phyloP scores from a whole-genome alignment of 73 alveolate species.

The Uronychia binucleata region DNA sequence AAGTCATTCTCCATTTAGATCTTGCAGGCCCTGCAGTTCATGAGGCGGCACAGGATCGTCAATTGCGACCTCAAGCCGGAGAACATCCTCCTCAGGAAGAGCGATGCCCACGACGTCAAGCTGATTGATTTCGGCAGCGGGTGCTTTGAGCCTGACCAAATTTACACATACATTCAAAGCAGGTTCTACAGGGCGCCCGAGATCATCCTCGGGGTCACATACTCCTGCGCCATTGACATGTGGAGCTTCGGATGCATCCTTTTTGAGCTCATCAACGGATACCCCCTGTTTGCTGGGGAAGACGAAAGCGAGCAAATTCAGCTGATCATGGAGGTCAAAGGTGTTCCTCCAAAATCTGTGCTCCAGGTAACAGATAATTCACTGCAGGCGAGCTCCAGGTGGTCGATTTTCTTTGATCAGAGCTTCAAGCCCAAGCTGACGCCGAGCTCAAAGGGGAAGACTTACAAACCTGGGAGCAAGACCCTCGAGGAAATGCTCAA shows the following conservation, averaged over 20 bases:
- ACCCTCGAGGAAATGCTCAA: slow-evolving; percentile 51
- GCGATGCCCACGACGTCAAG: not conserved
- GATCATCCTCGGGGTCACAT: slow-evolving; percentile 80
- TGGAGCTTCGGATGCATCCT: slow-evolving; percentile 91
- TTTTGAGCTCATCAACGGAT: slow-evolving; percentile 77
- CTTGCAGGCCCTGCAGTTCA: slow-evolving; percentile 56
- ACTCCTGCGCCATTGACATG: slow-evolving; percentile 81
- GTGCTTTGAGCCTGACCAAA: not conserved
- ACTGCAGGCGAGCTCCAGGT: slow-evolving; percentile 43
- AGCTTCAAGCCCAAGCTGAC: slow-evolving; percentile 47
- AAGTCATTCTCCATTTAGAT: slow-evolving; percentile 66
- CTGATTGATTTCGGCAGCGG: not conserved
- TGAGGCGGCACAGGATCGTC: slow-evolving; percentile 55
- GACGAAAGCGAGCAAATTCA: slow-evolving; percentile 72
- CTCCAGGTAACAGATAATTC: no score
- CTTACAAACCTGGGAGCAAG: slow-evolving; percentile 59
- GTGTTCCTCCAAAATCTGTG: slow-evolving; percentile 57
- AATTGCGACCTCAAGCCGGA: slow-evolving; percentile 88
- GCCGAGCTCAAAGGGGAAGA: slow-evolving; percentile 41
- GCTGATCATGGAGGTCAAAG: slow-evolving; percentile 68
- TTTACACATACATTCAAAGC: slow-evolving; percentile 48
- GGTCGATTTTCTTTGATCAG: slow-evolving; percentile 57
- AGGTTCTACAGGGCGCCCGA: slow-evolving; percentile 88
- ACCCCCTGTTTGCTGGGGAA: slow-evolving; percentile 79
- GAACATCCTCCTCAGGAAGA: slow-evolving; percentile 31